A percentile compares a stretch with the other conserved stretches of the same genome.
These are phyloP conservation scores for Trypethelium eluteriae DNA, from an alignment of 495 filamentous ascomycete species.

Conservation along the genomic window DNA sequence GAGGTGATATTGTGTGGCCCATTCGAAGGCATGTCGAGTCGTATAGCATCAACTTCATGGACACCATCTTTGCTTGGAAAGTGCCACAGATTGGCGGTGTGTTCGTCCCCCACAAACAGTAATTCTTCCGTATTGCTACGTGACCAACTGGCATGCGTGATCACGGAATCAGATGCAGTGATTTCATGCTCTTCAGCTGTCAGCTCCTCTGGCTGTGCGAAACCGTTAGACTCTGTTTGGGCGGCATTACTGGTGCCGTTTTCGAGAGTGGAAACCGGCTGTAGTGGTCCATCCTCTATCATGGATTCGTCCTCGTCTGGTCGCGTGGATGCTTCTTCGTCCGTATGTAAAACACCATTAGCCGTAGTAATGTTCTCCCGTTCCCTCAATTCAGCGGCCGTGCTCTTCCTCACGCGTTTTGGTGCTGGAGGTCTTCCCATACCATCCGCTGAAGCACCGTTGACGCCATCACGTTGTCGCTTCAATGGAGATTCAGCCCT, in stretches of 20 bases:
- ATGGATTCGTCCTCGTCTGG: constrained; percentile 1
- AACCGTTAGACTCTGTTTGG: neutral
- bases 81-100: neutral
- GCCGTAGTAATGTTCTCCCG: neutral
- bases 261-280: constrained; percentile 2
- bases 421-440: constrained; percentile 4
- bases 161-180: neutral
- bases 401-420: constrained; percentile 1
- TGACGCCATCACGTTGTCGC: neutral
- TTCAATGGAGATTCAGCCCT: constrained; percentile 15
- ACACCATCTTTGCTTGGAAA: neutral
- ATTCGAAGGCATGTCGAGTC: neutral
- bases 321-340: neutral
- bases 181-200: neutral
- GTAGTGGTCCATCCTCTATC: neutral
- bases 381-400: constrained; percentile 2
- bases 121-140: neutral
- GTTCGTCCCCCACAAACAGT: neutral
- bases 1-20: neutral
- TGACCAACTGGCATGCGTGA: neutral
- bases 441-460: neutral
- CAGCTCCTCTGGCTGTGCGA: neutral
- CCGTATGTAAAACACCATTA: neutral
- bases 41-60: neutral
- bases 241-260: neutral